These are phyloP conservation scores for Xerocomellus dryophilus DNA, from an alignment of 768 basidiomycete genomes.

Conservation along the genomic window DNA sequence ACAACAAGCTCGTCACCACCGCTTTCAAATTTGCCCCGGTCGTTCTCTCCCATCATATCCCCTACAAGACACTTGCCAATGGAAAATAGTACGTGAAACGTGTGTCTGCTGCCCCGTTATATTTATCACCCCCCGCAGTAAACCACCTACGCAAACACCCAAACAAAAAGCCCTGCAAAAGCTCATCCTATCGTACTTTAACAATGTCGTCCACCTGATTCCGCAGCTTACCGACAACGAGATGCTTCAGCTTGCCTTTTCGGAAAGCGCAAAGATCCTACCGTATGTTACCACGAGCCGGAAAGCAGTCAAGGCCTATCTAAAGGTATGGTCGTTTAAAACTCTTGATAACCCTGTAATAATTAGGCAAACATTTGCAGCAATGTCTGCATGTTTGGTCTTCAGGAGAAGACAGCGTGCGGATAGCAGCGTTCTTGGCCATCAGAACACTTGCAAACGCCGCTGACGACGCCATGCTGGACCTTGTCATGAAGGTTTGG, in stretches of 20 bases:
- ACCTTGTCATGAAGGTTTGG: constrained; percentile 79
- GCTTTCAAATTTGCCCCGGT: constrained; percentile 88
- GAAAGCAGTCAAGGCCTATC: constrained; percentile 80
- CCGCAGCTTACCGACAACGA: constrained; percentile 70
- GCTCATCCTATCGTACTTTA: constrained; percentile 84
- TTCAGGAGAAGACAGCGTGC: constrained; percentile 71
- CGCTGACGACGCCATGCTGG: constrained; percentile 76
- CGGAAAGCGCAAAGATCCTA: constrained; percentile 83
- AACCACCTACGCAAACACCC: constrained; percentile 74
- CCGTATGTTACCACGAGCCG: constrained; percentile 85
- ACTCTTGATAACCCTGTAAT: background rate
- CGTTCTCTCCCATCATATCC: constrained; percentile 81
- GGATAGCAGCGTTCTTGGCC: constrained; percentile 84
- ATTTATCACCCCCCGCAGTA: constrained; percentile 47
- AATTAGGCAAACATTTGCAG: constrained; percentile 34
- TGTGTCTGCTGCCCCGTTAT: background rate
- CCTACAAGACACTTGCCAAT: constrained; percentile 75
- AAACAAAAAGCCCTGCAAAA: constrained; percentile 87
- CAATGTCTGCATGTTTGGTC: constrained; percentile 85
- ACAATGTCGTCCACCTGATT: constrained; percentile 78
- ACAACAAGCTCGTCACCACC: constrained; percentile 87
- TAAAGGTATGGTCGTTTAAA: constrained; percentile 62
- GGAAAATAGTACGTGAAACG: constrained; percentile 75
- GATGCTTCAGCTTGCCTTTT: constrained; percentile 64
- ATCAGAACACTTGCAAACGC: constrained; percentile 76